Evolutionary conservation across 495 filamentous ascomycete species (phyloP), one percentile per base, ranked within the genome.

Genomic region (Penicillium angulare): DNA sequence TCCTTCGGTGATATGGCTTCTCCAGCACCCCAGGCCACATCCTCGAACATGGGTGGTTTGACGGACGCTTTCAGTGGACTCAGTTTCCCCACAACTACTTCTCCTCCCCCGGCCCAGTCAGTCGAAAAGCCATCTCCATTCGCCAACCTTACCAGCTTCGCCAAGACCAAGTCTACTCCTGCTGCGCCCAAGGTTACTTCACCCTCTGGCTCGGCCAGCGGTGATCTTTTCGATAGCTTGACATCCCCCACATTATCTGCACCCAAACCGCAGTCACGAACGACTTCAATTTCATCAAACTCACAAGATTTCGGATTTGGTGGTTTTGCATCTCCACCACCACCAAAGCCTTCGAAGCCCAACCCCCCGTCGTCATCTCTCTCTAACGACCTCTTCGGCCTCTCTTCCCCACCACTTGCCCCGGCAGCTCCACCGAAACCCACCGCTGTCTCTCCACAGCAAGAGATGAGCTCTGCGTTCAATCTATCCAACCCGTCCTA

Each of bases 21-120:
- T 27, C 78, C 83, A 7, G 43, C 75, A 21, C 52, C 73, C 26
- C 55, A 49, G 68, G 69, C 64, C 62, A 69, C 52, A 63, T 72
- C 65, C 54, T 73, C 75, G 7, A 80, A 86, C 20, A 77, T 90
- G 58, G 85, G 88, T 6, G 88, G 86, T 3, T 68, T 98, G 43
- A 85, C 87, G 50, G 91, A 96, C 71, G 90, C 91, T 2, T 98
- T 98, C 64, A 85, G 89, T 57, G 80, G 84, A 41, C 68, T 98
- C 16, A 88, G 83, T 55, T 92, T 98, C 63, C 72, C 79, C 7
- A 60, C 81, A 7, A 70, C 82, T 20, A 73, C 85, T 15, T 75
- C 81, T 26, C 63, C 81, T 38, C 77, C 76, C 47, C 69, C 76
- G 13, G 61, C 79, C 67, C 74, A 64, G 55, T 63, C 67, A 34